Conservation (phyloP, 2,329 filamentous ascomycete species). For the Neopestalotiopsis sp. region DNA sequence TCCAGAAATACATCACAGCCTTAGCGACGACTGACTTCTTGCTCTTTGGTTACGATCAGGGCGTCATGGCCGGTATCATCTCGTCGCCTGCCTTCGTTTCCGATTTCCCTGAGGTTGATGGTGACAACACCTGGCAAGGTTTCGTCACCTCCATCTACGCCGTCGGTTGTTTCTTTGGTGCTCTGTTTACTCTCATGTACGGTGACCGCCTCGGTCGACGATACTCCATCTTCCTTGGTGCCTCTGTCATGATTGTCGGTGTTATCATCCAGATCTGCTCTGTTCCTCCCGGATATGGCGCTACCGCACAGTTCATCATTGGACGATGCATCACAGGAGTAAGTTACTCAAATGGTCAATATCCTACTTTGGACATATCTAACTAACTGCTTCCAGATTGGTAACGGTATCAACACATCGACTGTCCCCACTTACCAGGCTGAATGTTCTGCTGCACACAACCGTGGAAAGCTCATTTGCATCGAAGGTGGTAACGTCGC, state of each 20-base stretch:
- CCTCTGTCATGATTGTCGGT: constrained; percentile 58
- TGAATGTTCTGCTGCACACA: constrained; percentile 49
- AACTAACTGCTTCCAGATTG: constrained; percentile 32
- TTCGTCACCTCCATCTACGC: constrained; percentile 48
- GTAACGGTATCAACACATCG: constrained; percentile 50
- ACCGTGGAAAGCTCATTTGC: constrained; percentile 65
- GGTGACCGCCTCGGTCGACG: constrained; percentile 61
- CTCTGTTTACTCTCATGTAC: constrained; percentile 43
- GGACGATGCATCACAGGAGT: constrained; percentile 55
- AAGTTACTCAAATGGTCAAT: constrained; percentile 30
- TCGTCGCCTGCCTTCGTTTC: constrained; percentile 31
- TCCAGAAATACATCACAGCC: constrained; percentile 35
- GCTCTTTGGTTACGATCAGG: constrained; percentile 37
- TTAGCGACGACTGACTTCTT: constrained; percentile 33
- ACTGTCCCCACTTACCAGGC: constrained; percentile 44
- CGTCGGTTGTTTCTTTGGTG: constrained; percentile 47
- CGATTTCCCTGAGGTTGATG: constrained; percentile 37
- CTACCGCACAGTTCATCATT: constrained; percentile 53
- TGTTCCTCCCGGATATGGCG: constrained; percentile 48
- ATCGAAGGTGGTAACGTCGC: constrained; percentile 53
- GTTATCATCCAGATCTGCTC: constrained; percentile 58
- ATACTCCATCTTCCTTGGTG: constrained; percentile 58
- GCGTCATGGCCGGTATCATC: constrained; percentile 39
- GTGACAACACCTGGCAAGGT: constrained; percentile 37
- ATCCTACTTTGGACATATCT: background rate